Percentiles rank a stretch among this genome's conserved stretches.
These are phyloP conservation scores for Heliamphora pulchella DNA, from an alignment of 179 eudicot species.

Conservation along the genomic window DNA sequence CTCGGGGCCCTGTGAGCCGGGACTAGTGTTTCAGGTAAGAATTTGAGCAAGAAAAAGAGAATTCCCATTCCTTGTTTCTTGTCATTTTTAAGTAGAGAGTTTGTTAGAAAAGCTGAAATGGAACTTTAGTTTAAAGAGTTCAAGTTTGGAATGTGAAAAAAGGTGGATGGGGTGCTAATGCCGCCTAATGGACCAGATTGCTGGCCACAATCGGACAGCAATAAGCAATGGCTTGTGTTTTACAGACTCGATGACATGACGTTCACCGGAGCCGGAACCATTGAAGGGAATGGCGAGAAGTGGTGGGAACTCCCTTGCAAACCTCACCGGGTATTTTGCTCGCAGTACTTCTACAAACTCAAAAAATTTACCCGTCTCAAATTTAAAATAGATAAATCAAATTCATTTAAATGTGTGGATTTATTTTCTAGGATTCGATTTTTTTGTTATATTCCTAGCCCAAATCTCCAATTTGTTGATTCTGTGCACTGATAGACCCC, in stretches of 20 bases:
- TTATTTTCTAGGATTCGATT: too few species aligned
- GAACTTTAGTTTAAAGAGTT: background rate
- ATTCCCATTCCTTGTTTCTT: too few species aligned
- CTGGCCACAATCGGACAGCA: conserved; percentile 86
- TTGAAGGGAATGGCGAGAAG: conserved; percentile 81
- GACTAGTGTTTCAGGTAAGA: conserved; percentile 71
- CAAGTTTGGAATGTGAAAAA: background rate
- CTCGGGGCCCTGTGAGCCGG: conserved; percentile 83
- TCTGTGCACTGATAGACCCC: too few species aligned
- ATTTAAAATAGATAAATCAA: too few species aligned
- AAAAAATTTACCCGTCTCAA: too few species aligned
- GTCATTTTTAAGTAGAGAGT: background rate
- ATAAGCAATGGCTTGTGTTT: conserved; percentile 84
- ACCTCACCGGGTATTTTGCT: conserved; percentile 66
- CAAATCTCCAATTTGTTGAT: too few species aligned
- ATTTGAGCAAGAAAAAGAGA: background rate
- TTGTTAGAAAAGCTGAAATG: background rate
- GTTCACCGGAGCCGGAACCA: conserved; percentile 67
- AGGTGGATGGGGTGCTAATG: conserved; percentile 82
- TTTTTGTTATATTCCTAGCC: too few species aligned
- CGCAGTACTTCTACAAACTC: background rate
- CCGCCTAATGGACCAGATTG: conserved; percentile 89
- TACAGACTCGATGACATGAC: conserved; percentile 62
- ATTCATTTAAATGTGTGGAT: too few species aligned
- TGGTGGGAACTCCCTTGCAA: conserved; percentile 99